A percentile compares a stretch with the other conserved stretches of the same genome.
phyloP scores from a whole-genome alignment of 805 yeast genomes.

The Torulaspora maleeae region DNA sequence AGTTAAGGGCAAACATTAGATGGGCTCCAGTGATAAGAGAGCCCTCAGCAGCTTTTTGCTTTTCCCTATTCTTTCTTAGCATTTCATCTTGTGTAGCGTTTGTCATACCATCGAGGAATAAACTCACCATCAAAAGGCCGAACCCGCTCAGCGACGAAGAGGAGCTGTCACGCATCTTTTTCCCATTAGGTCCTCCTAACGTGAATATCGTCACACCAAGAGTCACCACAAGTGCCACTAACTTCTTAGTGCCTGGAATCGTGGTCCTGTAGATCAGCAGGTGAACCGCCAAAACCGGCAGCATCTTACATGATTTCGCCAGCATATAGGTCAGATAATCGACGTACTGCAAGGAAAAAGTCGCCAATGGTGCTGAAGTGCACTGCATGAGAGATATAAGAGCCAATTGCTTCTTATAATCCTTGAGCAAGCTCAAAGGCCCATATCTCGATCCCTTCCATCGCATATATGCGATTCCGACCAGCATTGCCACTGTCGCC shows the following conservation, averaged over 20 bases:
- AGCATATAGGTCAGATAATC: conserved; percentile 79
- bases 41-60: conserved; percentile 19
- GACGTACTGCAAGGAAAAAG: conserved; percentile 71
- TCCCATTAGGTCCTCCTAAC: conserved; percentile 40
- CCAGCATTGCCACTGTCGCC: conserved; percentile 62
- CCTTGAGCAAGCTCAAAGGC: conserved; percentile 36
- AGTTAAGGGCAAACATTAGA: conserved; percentile 70
- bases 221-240: conserved; percentile 76
- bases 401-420: conserved; percentile 38
- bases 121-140: conserved; percentile 50
- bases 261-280: conserved; percentile 59
- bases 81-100: conserved; percentile 90
- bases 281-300: conserved; percentile 92
- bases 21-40: conserved; percentile 71
- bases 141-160: conserved; percentile 52
- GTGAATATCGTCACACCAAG: conserved; percentile 80
- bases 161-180: conserved; percentile 29
- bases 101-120: conserved; percentile 85
- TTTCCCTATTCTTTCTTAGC: conserved; percentile 41
- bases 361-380: conserved; percentile 77
- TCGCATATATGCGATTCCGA: conserved; percentile 58
- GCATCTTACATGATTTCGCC: conserved; percentile 88
- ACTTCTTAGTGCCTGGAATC: conserved; percentile 71
- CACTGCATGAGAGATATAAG: conserved; percentile 71
- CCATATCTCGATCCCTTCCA: conserved; percentile 32